Conservation (phyloP, 306 rosid species). For the Lagenaria siceraria region DNA sequence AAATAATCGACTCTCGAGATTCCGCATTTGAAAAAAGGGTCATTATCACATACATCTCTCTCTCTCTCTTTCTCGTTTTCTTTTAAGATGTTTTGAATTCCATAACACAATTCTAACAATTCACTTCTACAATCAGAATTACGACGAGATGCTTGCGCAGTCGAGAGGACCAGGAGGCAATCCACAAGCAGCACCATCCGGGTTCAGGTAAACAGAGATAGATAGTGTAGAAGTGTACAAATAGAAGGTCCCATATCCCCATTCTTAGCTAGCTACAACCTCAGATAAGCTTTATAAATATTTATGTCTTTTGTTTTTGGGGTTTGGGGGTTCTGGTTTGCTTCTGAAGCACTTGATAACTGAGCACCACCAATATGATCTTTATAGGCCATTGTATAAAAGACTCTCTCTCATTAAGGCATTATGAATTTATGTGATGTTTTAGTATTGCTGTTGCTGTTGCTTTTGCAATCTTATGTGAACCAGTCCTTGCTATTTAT, state of each 20-base stretch:
- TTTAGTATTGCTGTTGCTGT: not conserved
- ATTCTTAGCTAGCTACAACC: not conserved
- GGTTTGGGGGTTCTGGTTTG: not conserved
- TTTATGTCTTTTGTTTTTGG: not conserved
- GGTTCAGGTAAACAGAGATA: constrained; percentile 36
- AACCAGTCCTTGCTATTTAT: not conserved
- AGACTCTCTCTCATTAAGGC: not conserved
- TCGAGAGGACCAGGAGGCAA: constrained; percentile 43
- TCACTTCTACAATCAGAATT: constrained; percentile 37
- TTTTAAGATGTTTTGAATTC: not conserved
- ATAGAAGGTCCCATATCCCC: not conserved
- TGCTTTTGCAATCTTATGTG: not conserved
- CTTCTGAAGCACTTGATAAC: not conserved
- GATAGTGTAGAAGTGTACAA: not conserved
- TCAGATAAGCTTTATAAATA: not conserved
- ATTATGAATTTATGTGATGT: not conserved
- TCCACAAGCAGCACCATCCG: constrained; percentile 71
- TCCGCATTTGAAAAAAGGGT: constrained; percentile 59
- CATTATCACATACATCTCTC: not conserved
- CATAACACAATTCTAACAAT: not conserved
- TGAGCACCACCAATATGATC: not conserved
- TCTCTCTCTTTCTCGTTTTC: not conserved
- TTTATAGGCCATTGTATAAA: not conserved
- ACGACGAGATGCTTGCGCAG: constrained; percentile 60
- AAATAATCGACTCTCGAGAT: constrained; percentile 35